Percentiles rank a stretch among this genome's conserved stretches.
phyloP scores from a whole-genome alignment of 805 yeast species.

The Candida rishiriensis region DNA sequence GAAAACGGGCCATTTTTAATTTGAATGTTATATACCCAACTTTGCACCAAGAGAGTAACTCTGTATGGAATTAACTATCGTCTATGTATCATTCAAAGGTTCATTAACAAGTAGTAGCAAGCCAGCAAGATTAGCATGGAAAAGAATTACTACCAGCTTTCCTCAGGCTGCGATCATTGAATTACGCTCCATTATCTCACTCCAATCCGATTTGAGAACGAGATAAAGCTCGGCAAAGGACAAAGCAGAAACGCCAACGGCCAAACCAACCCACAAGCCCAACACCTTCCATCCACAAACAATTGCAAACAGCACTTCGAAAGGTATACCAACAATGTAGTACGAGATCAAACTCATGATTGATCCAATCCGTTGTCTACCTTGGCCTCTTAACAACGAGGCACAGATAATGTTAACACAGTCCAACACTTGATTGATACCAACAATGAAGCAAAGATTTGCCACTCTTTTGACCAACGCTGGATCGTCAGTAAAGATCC shows the following conservation, averaged over 20 bases:
- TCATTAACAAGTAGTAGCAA: too few species aligned
- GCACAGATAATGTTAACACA: slow-evolving; percentile 41
- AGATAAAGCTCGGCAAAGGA: slow-evolving; percentile 37
- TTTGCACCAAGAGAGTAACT: too few species aligned
- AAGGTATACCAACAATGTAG: slow-evolving; percentile 46
- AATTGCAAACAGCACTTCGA: slow-evolving; percentile 42
- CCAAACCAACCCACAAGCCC: slow-evolving; percentile 48
- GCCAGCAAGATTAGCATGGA: neutral
- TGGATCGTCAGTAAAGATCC: slow-evolving; percentile 38
- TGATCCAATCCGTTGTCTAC: slow-evolving; percentile 51
- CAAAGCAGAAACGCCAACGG: slow-evolving; percentile 37
- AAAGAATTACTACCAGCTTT: neutral
- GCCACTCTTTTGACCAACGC: slow-evolving; percentile 35
- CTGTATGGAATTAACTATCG: too few species aligned
- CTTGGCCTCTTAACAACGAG: slow-evolving; percentile 51
- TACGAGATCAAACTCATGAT: slow-evolving; percentile 41
- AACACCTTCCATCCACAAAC: slow-evolving; percentile 33
- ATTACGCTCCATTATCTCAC: slow-evolving; percentile 36
- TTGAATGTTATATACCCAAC: too few species aligned
- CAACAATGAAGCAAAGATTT: slow-evolving; percentile 40
- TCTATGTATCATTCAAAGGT: too few species aligned
- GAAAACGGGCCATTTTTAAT: too few species aligned
- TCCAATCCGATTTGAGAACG: slow-evolving; percentile 51
- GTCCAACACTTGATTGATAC: slow-evolving; percentile 47
- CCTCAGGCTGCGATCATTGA: slow-evolving; percentile 9